phyloP scores from a whole-genome alignment of 1,284 basidiomycete species.

The Volvariella volvacea region DNA sequence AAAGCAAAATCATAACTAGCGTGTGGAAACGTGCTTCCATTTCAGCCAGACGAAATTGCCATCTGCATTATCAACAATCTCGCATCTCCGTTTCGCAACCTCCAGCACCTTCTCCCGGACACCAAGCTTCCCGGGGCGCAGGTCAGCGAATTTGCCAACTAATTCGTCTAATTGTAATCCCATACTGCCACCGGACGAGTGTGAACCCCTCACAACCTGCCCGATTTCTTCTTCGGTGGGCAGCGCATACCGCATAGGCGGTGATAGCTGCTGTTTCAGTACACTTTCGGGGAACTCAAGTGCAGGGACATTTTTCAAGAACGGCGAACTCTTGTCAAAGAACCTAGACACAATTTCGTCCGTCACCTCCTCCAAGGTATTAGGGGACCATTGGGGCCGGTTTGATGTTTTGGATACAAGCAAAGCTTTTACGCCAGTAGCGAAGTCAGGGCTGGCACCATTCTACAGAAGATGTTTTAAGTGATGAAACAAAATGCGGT shows the following conservation, averaged over 20 bases:
- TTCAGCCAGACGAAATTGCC: constrained; percentile 49
- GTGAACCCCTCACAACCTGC: constrained; percentile 51
- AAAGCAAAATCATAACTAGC: background rate
- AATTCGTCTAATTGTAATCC: constrained; percentile 58
- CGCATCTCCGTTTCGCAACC: constrained; percentile 58
- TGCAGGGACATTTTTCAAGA: constrained; percentile 39
- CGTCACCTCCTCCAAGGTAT: constrained; percentile 50
- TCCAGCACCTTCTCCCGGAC: constrained; percentile 71
- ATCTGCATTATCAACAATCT: constrained; percentile 47
- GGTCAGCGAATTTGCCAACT: constrained; percentile 45
- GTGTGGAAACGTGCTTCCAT: constrained; percentile 40
- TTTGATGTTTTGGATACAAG: constrained; percentile 49
- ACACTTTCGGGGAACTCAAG: constrained; percentile 38
- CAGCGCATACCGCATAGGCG: constrained; percentile 52
- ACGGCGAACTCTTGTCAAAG: constrained; percentile 47
- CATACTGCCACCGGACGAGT: constrained; percentile 47
- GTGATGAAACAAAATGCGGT: constrained; percentile 6
- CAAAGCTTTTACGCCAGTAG: constrained; percentile 71
- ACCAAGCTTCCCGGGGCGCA: constrained; percentile 56
- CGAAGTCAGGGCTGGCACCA: constrained; percentile 77
- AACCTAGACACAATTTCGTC: constrained; percentile 51
- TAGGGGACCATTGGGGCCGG: constrained; percentile 64
- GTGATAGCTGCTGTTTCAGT: constrained; percentile 19
- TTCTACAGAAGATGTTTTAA: constrained; percentile 34
- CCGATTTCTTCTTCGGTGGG: constrained; percentile 67